These are phyloP conservation scores for Tirmania nivea DNA, from an alignment of 495 filamentous ascomycete species.

Conservation along the genomic window DNA sequence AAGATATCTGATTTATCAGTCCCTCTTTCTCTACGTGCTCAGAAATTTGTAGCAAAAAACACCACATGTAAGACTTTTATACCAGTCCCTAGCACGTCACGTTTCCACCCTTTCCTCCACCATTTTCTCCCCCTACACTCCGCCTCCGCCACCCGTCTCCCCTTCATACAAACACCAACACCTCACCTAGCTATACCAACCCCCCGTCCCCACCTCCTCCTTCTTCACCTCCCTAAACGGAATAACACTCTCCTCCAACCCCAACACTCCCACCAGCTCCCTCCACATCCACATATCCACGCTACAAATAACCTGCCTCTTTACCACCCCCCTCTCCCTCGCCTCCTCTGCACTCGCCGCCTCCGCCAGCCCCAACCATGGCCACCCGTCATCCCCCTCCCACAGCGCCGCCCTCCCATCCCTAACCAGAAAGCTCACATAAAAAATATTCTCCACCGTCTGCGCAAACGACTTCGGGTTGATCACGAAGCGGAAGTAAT, in stretches of 20 bases:
- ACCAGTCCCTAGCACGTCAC: too few species aligned
- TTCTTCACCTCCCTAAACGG: background rate
- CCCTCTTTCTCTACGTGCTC: too few species aligned
- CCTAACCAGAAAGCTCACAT: conserved; percentile 77
- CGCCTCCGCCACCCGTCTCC: too few species aligned
- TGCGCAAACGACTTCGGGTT: conserved; percentile 85
- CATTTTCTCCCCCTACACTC: too few species aligned
- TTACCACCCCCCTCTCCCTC: conserved; percentile 2
- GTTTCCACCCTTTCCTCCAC: too few species aligned
- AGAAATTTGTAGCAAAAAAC: too few species aligned
- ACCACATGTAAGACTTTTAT: too few species aligned
- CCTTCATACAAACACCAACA: too few species aligned
- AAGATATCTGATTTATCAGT: too few species aligned
- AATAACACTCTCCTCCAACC: background rate
- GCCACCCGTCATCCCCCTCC: conserved; percentile 24
- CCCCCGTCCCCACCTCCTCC: background rate
- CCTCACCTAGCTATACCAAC: background rate
- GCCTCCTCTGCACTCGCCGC: conserved; percentile 4
- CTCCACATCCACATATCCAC: background rate
- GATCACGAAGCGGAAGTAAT: conserved; percentile 62
- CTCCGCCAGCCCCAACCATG: conserved; percentile 25
- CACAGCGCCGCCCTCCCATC: conserved; percentile 44
- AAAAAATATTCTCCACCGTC: conserved; percentile 93
- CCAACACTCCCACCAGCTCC: background rate
- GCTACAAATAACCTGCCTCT: background rate